Percentiles rank a stretch among this genome's conserved stretches.
Conservation (phyloP, 2,329 filamentous ascomycete species). For the Aureobasidium leucospermi region DNA sequence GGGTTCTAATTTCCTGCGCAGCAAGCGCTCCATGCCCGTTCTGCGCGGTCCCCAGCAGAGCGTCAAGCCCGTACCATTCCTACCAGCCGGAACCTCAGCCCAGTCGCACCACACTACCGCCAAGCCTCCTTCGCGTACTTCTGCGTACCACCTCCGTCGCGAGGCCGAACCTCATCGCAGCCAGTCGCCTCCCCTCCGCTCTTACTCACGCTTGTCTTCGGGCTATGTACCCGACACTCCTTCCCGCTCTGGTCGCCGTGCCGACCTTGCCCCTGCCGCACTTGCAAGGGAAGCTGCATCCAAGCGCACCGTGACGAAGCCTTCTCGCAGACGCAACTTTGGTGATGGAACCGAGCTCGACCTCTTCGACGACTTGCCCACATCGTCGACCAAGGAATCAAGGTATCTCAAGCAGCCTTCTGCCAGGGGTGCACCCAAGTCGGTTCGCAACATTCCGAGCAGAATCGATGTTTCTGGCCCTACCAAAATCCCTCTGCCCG, state of each 20-base stretch:
- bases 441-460: slow-evolving; percentile 45
- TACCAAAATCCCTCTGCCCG: slow-evolving; percentile 27
- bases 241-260: slow-evolving; percentile 35
- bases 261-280: slow-evolving; percentile 41
- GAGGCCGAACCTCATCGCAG: slow-evolving; percentile 63
- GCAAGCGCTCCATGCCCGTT: slow-evolving; percentile 54
- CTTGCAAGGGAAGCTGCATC: slow-evolving; percentile 46
- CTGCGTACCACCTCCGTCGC: slow-evolving; percentile 65
- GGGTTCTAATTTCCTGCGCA: slow-evolving; percentile 47
- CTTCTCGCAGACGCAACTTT: slow-evolving; percentile 64
- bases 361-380: slow-evolving; percentile 88
- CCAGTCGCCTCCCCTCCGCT: slow-evolving; percentile 38
- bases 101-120: slow-evolving; percentile 72
- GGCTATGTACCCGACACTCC: slow-evolving; percentile 44
- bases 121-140: slow-evolving; percentile 56
- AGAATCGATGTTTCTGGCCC: slow-evolving; percentile 30
- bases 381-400: slow-evolving; percentile 72
- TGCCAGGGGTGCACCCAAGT: slow-evolving; percentile 60
- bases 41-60: slow-evolving; percentile 43
- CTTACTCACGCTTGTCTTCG: slow-evolving; percentile 42
- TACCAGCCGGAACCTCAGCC: slow-evolving; percentile 67
- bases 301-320: slow-evolving; percentile 68
- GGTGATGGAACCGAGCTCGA: slow-evolving; percentile 91
- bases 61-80: slow-evolving; percentile 68
- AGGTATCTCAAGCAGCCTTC: slow-evolving; percentile 75